Evolutionary conservation across 2,329 filamentous ascomycete species (phyloP).

Genomic region (Ophiocordyceps robertsii): DNA sequence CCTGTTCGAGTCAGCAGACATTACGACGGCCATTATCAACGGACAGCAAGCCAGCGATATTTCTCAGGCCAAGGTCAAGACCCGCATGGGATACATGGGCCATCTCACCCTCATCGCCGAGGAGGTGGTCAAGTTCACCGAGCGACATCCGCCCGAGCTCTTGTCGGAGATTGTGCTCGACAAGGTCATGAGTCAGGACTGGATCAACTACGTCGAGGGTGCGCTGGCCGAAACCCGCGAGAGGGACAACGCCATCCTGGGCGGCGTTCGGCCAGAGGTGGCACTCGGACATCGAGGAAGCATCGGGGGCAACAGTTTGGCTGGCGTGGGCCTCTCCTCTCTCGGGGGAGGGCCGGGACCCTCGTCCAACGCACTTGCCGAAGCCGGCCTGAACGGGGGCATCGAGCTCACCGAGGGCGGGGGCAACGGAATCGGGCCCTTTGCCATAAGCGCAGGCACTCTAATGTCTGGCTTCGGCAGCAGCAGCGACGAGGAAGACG

Average conservation of each 20-base stretch:
- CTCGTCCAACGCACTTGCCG: conserved; percentile 59
- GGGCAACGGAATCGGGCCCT: conserved; percentile 55
- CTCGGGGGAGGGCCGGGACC: conserved; percentile 22
- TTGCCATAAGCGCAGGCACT: conserved; percentile 59
- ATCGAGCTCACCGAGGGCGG: conserved; percentile 56
- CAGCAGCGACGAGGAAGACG: conserved; percentile 91
- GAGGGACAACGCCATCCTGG: conserved; percentile 94
- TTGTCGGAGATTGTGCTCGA: conserved; percentile 75
- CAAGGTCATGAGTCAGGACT: conserved; percentile 76
- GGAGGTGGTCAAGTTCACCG: conserved; percentile 96
- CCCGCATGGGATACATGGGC: conserved; percentile 95
- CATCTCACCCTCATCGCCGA: conserved; percentile 94
- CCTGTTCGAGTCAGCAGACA: conserved; percentile 78
- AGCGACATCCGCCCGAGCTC: conserved; percentile 79
- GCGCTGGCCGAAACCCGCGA: conserved; percentile 87
- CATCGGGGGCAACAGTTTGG: conserved; percentile 31
- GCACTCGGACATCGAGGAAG: conserved; percentile 67
- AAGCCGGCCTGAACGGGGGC: conserved; percentile 66
- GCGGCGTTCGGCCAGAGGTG: conserved; percentile 85
- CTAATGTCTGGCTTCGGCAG: conserved; percentile 86
- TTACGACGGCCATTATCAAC: conserved; percentile 84
- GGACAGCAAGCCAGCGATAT: conserved; percentile 81
- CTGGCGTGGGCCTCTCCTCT: conserved; percentile 33
- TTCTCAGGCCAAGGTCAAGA: conserved; percentile 70
- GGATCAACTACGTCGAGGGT: conserved; percentile 91